A percentile compares a stretch with the other conserved stretches of the same genome.
Conservation (phyloP, 371 early-diverging fungal genomes). For the Mortierella sp. region DNA sequence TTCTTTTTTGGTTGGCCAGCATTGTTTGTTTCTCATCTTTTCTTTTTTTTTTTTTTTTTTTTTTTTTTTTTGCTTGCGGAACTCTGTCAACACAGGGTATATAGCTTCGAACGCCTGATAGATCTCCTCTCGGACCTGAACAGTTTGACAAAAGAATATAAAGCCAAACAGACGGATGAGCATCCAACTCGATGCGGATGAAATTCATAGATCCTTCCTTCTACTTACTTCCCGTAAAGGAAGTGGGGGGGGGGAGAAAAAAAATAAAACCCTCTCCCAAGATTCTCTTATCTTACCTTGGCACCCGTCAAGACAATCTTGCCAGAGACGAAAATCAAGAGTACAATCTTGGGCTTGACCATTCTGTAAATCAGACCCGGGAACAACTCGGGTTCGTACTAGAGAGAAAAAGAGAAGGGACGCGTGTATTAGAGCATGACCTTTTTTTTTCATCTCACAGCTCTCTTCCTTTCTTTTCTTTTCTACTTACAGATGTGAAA, state of each 20-base stretch:
- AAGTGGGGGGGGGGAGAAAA: background rate
- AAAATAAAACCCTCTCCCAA: background rate
- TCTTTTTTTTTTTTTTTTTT: slow-evolving; percentile 52
- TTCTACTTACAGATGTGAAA: slow-evolving; percentile 90
- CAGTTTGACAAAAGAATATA: background rate
- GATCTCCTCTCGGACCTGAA: slow-evolving; percentile 94
- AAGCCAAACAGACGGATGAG: background rate
- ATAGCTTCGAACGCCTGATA: slow-evolving; percentile 99
- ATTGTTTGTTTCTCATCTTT: slow-evolving; percentile 6
- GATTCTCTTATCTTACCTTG: slow-evolving; percentile 71
- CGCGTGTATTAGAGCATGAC: background rate
- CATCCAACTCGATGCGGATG: background rate
- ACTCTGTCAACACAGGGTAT: slow-evolving; percentile 98
- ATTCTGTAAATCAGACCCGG: slow-evolving; percentile 99
- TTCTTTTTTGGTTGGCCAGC: background rate
- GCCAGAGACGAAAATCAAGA: slow-evolving; percentile 99
- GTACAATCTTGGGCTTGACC: slow-evolving; percentile 99
- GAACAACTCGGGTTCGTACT: slow-evolving; percentile 99
- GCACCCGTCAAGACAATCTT: slow-evolving; percentile 99
- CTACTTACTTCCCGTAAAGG: too few species aligned
- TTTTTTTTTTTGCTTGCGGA: slow-evolving; percentile 77
- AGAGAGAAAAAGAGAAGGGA: slow-evolving; percentile 11
- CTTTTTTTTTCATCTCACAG: too few species aligned
- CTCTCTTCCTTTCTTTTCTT: too few species aligned
- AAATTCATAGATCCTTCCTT: too few species aligned